These are phyloP conservation scores for Favolaschia claudopus DNA, from an alignment of 768 basidiomycete genomes.

Conservation along the genomic window DNA sequence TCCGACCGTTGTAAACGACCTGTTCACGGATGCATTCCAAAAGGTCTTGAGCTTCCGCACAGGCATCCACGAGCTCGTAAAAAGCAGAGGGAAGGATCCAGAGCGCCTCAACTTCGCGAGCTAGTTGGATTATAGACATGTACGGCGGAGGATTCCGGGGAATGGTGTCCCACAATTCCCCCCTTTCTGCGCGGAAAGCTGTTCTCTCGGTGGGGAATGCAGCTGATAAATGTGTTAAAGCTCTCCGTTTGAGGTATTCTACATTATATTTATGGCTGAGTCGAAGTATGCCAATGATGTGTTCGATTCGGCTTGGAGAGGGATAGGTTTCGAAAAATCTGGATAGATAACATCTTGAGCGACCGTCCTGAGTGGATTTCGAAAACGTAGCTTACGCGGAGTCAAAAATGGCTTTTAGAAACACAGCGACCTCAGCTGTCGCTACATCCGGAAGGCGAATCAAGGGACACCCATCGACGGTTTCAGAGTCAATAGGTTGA, in stretches of 20 bases:
- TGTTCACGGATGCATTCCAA: not conserved
- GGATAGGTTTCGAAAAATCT: conserved; percentile 15
- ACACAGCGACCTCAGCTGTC: conserved; percentile 8
- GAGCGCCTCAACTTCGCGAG: conserved; percentile 4
- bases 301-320: not conserved
- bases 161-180: no score
- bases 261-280: conserved; percentile 19
- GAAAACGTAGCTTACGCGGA: not conserved
- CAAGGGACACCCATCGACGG: conserved; percentile 24
- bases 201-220: not conserved
- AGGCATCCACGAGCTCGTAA: not conserved
- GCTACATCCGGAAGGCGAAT: conserved; percentile 17
- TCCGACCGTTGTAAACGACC: not conserved
- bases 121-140: not conserved
- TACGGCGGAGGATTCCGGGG: not conserved
- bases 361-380: not conserved
- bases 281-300: conserved; percentile 5
- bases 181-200: no score
- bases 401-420: conserved; percentile 13
- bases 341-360: no score
- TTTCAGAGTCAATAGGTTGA: conserved; percentile 11
- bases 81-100: conserved; percentile 17
- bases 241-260: conserved; percentile 2
- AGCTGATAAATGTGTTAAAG: conserved; percentile 6
- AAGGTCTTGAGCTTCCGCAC: not conserved